phyloP scores from a whole-genome alignment of 148 eudicot species.

The Fagopyrum esculentum region DNA sequence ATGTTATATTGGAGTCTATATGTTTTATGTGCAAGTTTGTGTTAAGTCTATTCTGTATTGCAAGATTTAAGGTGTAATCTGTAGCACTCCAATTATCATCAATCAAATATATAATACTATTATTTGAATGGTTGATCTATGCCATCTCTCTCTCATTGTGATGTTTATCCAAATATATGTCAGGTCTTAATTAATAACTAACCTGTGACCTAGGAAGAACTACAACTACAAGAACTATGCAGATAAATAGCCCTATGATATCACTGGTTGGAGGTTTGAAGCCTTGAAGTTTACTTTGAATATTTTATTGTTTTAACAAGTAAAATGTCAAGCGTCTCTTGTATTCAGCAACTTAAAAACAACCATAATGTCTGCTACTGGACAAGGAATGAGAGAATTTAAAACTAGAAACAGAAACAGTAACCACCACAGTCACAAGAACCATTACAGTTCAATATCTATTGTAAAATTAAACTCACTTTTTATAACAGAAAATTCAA shows the following conservation, averaged over 20 bases:
- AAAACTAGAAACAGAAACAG: too few species aligned
- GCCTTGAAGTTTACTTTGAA: too few species aligned
- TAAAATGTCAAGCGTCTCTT: too few species aligned
- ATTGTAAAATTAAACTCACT: too few species aligned
- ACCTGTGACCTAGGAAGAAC: not conserved
- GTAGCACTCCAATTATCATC: not conserved
- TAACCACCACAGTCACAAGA: too few species aligned
- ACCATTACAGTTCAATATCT: too few species aligned
- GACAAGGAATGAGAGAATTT: too few species aligned
- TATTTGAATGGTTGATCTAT: not conserved
- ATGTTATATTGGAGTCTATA: not conserved
- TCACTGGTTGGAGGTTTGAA: not conserved
- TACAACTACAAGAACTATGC: not conserved
- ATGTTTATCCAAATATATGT: not conserved
- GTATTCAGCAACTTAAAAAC: too few species aligned
- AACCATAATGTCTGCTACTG: too few species aligned
- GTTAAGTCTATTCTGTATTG: not conserved
- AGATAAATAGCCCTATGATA: too few species aligned
- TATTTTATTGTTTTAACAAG: too few species aligned
- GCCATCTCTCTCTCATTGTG: not conserved
- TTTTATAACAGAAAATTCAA: too few species aligned
- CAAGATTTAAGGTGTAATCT: not conserved
- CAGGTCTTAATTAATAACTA: not conserved
- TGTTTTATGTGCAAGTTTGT: not conserved
- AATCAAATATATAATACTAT: not conserved